These are phyloP conservation scores for Prunus fruticosa DNA, from an alignment of 306 rosid species.

Conservation along the genomic window DNA sequence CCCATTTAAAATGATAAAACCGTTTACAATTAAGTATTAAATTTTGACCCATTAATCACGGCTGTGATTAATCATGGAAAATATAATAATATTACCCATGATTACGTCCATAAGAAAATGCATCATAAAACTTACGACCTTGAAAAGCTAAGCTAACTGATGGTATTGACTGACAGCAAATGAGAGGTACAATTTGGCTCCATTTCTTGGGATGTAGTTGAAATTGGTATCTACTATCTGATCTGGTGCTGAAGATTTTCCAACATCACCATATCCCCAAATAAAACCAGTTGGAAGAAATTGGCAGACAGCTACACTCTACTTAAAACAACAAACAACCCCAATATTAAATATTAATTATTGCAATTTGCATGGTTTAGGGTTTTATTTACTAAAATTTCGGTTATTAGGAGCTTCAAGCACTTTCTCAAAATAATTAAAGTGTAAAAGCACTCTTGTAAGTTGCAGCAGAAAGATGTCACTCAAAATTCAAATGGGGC, in stretches of 20 bases:
- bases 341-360: too few species aligned
- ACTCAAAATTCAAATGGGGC: background rate
- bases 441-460: background rate
- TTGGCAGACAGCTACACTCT: background rate
- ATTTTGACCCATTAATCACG: background rate
- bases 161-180: background rate
- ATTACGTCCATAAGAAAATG: background rate
- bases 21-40: too few species aligned
- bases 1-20: too few species aligned
- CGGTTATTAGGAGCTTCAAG: too few species aligned
- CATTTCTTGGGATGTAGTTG: background rate
- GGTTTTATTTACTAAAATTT: background rate
- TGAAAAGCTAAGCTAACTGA: background rate
- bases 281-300: background rate
- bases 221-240: background rate
- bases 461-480: background rate
- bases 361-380: background rate
- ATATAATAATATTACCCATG: background rate
- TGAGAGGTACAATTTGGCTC: background rate
- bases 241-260: background rate
- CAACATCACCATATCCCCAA: background rate
- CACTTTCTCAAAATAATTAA: too few species aligned
- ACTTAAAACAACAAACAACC: too few species aligned
- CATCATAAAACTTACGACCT: background rate
- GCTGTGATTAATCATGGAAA: background rate